Percentiles rank a stretch among this genome's conserved stretches.
Conservation (phyloP, 2,329 filamentous ascomycete genomes). For the Fulvia fulva region DNA sequence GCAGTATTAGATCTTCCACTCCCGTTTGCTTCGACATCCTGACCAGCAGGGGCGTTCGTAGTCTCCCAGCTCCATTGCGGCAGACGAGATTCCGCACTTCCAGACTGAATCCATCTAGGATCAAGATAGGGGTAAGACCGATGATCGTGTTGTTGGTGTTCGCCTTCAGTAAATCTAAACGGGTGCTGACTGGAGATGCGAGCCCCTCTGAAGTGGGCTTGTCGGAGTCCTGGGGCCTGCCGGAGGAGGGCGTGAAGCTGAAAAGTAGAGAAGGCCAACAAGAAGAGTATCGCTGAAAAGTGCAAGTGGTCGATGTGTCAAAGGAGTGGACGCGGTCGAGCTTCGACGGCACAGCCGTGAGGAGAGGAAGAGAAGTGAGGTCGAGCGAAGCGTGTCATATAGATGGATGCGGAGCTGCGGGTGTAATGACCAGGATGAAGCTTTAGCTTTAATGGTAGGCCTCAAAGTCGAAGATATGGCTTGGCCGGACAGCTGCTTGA, state of each 20-base stretch:
- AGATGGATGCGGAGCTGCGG: neutral
- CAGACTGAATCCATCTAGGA: neutral
- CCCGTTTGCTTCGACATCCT: neutral
- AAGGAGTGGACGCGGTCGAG: neutral
- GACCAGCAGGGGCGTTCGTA: neutral
- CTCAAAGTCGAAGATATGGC: neutral
- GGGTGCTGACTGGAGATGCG: conserved; percentile 1
- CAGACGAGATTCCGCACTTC: neutral
- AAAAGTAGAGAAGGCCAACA: neutral
- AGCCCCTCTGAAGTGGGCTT: neutral
- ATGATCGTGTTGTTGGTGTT: conserved; percentile 3
- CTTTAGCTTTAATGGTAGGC: neutral
- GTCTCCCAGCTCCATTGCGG: neutral
- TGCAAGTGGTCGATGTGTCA: neutral
- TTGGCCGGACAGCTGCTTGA: neutral
- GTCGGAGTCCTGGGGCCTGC: neutral
- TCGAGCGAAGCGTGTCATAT: neutral
- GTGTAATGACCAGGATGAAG: neutral
- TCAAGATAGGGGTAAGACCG: neutral
- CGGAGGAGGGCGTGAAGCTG: neutral
- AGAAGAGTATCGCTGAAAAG: neutral
- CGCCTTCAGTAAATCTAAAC: neutral
- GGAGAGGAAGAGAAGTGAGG: neutral
- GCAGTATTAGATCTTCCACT: neutral
- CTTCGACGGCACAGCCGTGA: neutral